These are phyloP conservation scores for bread wheat (Triticum aestivum) DNA, from an alignment of 176 grass and related monocot genomes.

Conservation along the genomic window DNA sequence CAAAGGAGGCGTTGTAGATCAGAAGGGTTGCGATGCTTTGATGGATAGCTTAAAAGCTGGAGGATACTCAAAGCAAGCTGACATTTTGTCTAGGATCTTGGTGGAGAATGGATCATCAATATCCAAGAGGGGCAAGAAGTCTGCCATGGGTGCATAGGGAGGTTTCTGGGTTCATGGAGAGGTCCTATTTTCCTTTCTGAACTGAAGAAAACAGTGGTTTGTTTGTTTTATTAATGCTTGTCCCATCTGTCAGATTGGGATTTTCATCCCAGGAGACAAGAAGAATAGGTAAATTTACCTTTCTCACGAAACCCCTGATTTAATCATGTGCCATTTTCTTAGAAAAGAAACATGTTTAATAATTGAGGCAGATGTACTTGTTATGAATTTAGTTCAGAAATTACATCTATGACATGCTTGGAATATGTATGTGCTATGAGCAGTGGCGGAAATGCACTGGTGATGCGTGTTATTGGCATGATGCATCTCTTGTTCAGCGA, in stretches of 20 bases:
- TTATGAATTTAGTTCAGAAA: not conserved
- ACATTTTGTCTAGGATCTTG: slow-evolving; percentile 87
- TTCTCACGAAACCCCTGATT: not conserved
- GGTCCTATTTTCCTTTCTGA: slow-evolving; percentile 31
- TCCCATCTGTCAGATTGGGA: slow-evolving; percentile 12
- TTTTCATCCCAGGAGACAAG: slow-evolving; percentile 16
- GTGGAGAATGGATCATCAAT: slow-evolving; percentile 38
- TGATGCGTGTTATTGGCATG: too few relatives aligned
- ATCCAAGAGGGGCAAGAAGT: slow-evolving; percentile 48
- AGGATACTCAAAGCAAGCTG: slow-evolving; percentile 92
- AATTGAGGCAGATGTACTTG: slow-evolving; percentile 29
- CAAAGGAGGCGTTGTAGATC: slow-evolving; percentile 68
- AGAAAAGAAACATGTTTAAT: slow-evolving; percentile 26
- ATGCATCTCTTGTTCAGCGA: too few relatives aligned
- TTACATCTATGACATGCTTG: not conserved
- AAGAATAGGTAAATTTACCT: slow-evolving; percentile 25
- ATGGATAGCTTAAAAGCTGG: slow-evolving; percentile 69
- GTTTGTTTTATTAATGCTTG: slow-evolving; percentile 26
- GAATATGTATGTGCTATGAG: too few relatives aligned
- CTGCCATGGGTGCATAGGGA: slow-evolving; percentile 48
- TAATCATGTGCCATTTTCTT: slow-evolving; percentile 12
- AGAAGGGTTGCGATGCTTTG: slow-evolving; percentile 75
- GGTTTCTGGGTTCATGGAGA: not conserved
- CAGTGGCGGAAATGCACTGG: too few relatives aligned
- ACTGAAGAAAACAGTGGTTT: slow-evolving; percentile 14